Base-by-base conservation (phyloP, 768 basidiomycete species). In the Suillus subluteus region DNA sequence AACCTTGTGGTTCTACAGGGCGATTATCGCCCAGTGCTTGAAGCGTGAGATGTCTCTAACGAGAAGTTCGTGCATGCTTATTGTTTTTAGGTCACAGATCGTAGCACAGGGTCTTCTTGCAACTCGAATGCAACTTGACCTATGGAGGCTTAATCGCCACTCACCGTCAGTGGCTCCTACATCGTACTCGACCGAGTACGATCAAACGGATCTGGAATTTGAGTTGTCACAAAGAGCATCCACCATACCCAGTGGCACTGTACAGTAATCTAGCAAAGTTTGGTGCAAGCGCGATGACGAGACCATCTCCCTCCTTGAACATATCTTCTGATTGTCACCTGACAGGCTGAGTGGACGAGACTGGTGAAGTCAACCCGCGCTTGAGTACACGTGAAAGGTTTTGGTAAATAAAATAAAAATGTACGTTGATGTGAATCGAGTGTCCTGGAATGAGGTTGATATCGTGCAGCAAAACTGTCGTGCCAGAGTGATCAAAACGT, bases 161-260 rank as follows among this genome's bases (percentile, higher is more conserved):
- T 8, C 58, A 40, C 15, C 4, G 7, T 8, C 23, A 40, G 15
- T 11, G 15, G 38, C 23, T 11, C 23, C 23, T 59, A 40, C 38
- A 26, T 26, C 15, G 6, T 8, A 59, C 4, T 59, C 2, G 15
- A 26, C 37, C 15, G 58, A 58, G n/a, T 16, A 23, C 9, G 38
- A 26, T 18, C 58, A 9, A 40, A 59, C 58, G 38, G 38, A 40
- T 18, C 15, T 59, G 23, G 58, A 59, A 11, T 23, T 59, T 18
- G 58, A 59, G 23, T 26, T 59, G 38, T 16, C 58, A 11, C 58
- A 59, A 59, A 59, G 58, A 26, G 38, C 58, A 40, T 40, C 58
- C 16, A 2, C 18, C 13, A n/a, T 7, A 18, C 58, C 58, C 16
- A 26, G 38, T 40, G 38, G 38, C 23, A 26, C 26, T 18, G 16